Base-by-base conservation (phyloP, 2,329 filamentous ascomycete genomes). In the Aureobasidium sp. region DNA sequence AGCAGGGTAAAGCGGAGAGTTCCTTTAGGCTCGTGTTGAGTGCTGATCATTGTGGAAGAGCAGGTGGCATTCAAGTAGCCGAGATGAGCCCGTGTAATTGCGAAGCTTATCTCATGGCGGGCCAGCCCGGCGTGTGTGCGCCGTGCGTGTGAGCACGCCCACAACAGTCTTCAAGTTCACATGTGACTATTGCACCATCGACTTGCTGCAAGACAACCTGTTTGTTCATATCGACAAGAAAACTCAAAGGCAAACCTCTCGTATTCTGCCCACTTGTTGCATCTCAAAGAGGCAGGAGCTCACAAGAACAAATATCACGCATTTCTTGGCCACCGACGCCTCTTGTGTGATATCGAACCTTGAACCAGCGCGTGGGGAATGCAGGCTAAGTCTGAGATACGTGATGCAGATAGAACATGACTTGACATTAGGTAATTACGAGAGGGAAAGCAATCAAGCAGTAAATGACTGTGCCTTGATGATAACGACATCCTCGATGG, bases 401-500 rank as follows among this genome's bases (percentile, higher is more conserved):
- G 17, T 4, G 13, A 13, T 39, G 20, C 27, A 39, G 50, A 52
- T 29, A 44, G 17, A 55, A 41, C 32, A 34, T 34, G 32, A 32
- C 15, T 39, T 34, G 27, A 10, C 52, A 56, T 56, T 56, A 56
- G 52, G 52, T 56, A 55, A 55, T 55, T 55, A 41, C 51, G 51
- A n/a, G 27, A 55, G 26, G 34, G 8, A 20, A 17, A 13, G 17
- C 13, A 15, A 36, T 62, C 32, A 62, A 32, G 44, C 41, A 48
- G 50, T 48, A 41, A 63, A 63, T 15, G 53, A 59, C 39, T 59
- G 44, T 5, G 61, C 61, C 61, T 63, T 63, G 44, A 63, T 32
- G 61, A 97, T 93, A 78, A 85, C 91, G 63, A 97, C 85, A 70
- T 94, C 87, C 68, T 93, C 86, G 10, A 86, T 75, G 0, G 93